Evolutionary conservation across 116 monocot genomes (phyloP).

Genomic region (Posidonia oceanica): DNA sequence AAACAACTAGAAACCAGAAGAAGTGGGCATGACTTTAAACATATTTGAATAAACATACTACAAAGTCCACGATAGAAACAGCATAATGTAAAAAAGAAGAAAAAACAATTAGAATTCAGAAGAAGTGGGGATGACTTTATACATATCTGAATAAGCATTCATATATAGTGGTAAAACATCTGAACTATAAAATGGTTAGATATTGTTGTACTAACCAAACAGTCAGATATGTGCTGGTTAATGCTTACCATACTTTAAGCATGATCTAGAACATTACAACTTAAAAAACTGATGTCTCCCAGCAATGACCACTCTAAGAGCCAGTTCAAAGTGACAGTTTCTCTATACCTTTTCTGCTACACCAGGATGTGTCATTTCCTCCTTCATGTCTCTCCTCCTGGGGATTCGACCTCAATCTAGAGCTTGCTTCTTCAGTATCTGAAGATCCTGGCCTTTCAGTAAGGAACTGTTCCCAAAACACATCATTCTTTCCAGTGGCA

Average conservation of each 20-base stretch:
- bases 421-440: conserved; percentile 68
- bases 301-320: neutral
- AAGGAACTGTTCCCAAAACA: conserved; percentile 96
- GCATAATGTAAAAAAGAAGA: too few relatives aligned
- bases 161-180: too few relatives aligned
- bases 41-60: too few relatives aligned
- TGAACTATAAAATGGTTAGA: too few relatives aligned
- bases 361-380: neutral
- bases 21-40: too few relatives aligned
- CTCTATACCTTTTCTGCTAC: neutral
- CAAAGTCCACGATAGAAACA: too few relatives aligned
- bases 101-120: too few relatives aligned
- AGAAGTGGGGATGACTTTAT: too few relatives aligned
- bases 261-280: neutral
- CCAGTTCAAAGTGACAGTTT: conserved; percentile 3
- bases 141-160: too few relatives aligned
- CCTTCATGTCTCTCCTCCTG: conserved; percentile 28
- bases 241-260: neutral
- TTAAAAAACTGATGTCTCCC: conserved; percentile 3
- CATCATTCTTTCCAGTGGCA: conserved; percentile 53
- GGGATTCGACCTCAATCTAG: conserved; percentile 31
- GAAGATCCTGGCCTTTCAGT: conserved; percentile 77
- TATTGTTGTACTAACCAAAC: neutral
- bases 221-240: neutral
- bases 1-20: too few relatives aligned